Percentiles rank a stretch among this genome's conserved stretches.
Evolutionary conservation across 345 rosid genomes (phyloP).

Genomic region (thale cress (Arabidopsis thaliana)): TAIR10.1 NC_003074.8:2327501-2328000

Average conservation of each 20-base stretch:
- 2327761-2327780: not conserved
- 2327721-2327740: not conserved
- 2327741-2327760: not conserved
- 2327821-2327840: not conserved
- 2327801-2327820: not conserved
- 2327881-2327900: not conserved
- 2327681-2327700: not conserved
- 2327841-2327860: not conserved
- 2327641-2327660: conserved; percentile 13
- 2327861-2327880: not conserved
- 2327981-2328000: conserved; percentile 12
- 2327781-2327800: not conserved
- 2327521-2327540: conserved; percentile 32
- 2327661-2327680: conserved; percentile 32
- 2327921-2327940: not conserved
- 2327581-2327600: conserved; percentile 42
- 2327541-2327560: conserved; percentile 30
- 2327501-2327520: not conserved
- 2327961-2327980: conserved; percentile 17
- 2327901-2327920: conserved; percentile 19
- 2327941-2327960: conserved; percentile 40
- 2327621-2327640: conserved; percentile 20
- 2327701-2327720: not conserved
- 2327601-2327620: conserved; percentile 24
- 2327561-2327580: conserved; percentile 33